Evolutionary conservation across 1,139 yeast species (phyloP), one percentile per base, ranked within the genome.

Genomic region (Lizanozyma gosingica): DNA sequence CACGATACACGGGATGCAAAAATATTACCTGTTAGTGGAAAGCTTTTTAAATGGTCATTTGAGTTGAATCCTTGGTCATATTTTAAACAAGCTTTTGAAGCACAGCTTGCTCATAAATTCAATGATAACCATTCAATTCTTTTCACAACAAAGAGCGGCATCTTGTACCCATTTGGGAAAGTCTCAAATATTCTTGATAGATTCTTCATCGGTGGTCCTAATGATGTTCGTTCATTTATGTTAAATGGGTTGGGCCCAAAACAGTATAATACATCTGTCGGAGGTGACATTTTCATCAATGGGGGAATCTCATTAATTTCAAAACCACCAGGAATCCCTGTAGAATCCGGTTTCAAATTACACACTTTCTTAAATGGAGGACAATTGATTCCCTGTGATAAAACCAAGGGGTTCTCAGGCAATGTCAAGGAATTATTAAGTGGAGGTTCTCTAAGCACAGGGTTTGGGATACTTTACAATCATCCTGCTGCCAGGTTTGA

Each of bases 401-500:
- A 66, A 37, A 44, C 54, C 36, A 46, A 51, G 14, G 40, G 55
- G 16, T 16, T 53, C 1, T 17, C n/a, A 2, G 45, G 52, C 14
- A 53, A 59, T 15, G 11, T 64, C 1, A 48, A 49, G n/a, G 48
- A 55, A 3, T 48, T 77, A 33, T 35, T 56, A 1, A 47, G 49
- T 11, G 64, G 66, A 39, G 54, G 60, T 39, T 77, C 87, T 2
- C 57, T 78, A 1, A 72, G 90, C 32, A 62, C 68, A 35, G 97
- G 97, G 1, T 47, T 80, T 42, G 98, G 98, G 1, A 48, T 92
- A 3, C 71, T 86, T 15, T 87, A 83, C 56, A 80, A 81, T 47
- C 95, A 88, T 55, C 94, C 95, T 1, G 77, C 79, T 60, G 97
- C 97, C 0, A 71, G 97, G 47, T 84, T 92, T 54, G 98, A 92